phyloP scores from a whole-genome alignment of 2,329 filamentous ascomycete genomes.

The Mycosphaerella arachidis region DNA sequence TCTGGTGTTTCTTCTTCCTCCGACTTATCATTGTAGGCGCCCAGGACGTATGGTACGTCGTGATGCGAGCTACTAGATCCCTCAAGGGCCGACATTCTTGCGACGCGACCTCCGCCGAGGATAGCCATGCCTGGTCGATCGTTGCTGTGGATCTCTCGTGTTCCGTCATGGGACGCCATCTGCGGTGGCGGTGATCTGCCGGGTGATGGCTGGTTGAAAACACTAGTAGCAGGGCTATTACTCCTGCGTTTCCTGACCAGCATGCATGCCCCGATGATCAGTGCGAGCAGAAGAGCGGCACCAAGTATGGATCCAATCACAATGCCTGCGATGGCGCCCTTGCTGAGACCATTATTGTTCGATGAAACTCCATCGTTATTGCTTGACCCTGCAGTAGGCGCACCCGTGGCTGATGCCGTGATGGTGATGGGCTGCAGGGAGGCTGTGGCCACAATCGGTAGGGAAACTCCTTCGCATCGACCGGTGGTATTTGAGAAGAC shows the following conservation, averaged over 20 bases:
- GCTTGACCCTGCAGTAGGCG: slow-evolving; percentile 15
- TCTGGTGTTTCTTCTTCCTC: slow-evolving; percentile 55
- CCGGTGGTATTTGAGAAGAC: slow-evolving; percentile 71
- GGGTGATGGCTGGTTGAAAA: slow-evolving; percentile 86
- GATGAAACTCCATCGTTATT: slow-evolving; percentile 28
- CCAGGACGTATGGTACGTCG: slow-evolving; percentile 31
- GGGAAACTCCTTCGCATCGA: slow-evolving; percentile 68
- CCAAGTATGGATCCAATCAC: slow-evolving; percentile 76
- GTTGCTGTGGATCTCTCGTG: slow-evolving; percentile 27
- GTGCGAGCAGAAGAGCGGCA: slow-evolving; percentile 61
- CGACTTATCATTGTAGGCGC: slow-evolving; percentile 52
- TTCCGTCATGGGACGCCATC: slow-evolving; percentile 42
- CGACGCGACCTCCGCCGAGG: slow-evolving; percentile 81
- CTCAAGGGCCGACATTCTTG: slow-evolving; percentile 92
- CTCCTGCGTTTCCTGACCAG: slow-evolving; percentile 52
- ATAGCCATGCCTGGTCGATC: slow-evolving; percentile 60
- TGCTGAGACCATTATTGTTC: slow-evolving; percentile 53
- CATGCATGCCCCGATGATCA: slow-evolving; percentile 58
- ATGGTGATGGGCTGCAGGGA: slow-evolving; percentile 57
- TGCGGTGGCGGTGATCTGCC: slow-evolving; percentile 36
- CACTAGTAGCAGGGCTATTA: slow-evolving; percentile 62
- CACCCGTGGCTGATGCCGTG: slow-evolving; percentile 54
- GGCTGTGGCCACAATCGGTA: slow-evolving; percentile 62
- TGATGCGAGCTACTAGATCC: slow-evolving; percentile 58
- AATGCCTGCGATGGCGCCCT: slow-evolving; percentile 78